phyloP scores from a whole-genome alignment of 2,329 filamentous ascomycete genomes.

The Beauveria caledonica region DNA sequence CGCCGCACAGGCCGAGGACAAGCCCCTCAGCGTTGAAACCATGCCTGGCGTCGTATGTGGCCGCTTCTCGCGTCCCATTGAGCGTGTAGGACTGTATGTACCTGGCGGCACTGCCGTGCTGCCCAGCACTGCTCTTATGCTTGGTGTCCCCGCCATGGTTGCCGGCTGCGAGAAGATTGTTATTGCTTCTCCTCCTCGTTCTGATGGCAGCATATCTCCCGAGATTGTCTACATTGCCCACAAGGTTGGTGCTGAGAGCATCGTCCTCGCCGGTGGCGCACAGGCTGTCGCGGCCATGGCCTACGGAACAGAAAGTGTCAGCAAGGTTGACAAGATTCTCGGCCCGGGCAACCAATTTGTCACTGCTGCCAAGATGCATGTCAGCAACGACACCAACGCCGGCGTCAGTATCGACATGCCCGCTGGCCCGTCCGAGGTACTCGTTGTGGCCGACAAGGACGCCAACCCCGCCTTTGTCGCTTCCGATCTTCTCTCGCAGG shows the following conservation, averaged over 20 bases:
- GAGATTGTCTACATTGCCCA: constrained; percentile 97
- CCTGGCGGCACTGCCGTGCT: constrained; percentile 96
- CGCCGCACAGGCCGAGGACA: constrained; percentile 77
- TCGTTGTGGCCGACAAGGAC: constrained; percentile 85
- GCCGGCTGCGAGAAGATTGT: constrained; percentile 95
- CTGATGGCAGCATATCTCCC: constrained; percentile 84
- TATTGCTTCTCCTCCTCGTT: constrained; percentile 79
- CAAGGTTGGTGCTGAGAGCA: constrained; percentile 92
- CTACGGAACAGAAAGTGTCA: constrained; percentile 89
- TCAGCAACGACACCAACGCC: constrained; percentile 93
- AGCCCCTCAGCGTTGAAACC: constrained; percentile 79
- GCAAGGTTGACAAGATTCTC: constrained; percentile 97
- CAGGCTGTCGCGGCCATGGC: constrained; percentile 96
- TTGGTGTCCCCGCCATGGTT: constrained; percentile 95
- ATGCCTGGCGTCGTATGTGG: constrained; percentile 97
- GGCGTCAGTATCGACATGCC: constrained; percentile 98
- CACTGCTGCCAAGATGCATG: constrained; percentile 96
- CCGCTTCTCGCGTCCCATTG: constrained; percentile 85
- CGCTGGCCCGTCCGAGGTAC: constrained; percentile 88
- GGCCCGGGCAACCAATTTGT: constrained; percentile 98
- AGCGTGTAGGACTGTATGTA: constrained; percentile 92
- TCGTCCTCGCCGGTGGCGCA: constrained; percentile 89
- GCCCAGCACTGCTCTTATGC: constrained; percentile 93
- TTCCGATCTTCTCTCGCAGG: constrained; percentile 88
- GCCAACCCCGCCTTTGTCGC: constrained; percentile 93